Evolutionary conservation across 495 filamentous ascomycete genomes (phyloP), one percentile per base, ranked within the genome.

Genomic region (Aspergillus nanangensis): DNA sequence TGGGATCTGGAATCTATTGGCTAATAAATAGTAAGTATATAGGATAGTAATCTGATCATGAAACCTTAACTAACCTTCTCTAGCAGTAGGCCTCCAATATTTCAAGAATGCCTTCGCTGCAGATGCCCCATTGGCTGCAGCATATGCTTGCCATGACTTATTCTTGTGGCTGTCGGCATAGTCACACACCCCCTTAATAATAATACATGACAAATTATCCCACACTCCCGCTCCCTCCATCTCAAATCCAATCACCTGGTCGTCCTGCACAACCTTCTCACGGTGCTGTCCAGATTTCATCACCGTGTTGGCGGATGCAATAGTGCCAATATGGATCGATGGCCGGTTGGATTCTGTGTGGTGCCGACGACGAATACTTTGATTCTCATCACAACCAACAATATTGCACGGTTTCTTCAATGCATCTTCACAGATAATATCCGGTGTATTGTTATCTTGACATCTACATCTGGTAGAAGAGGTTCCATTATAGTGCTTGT

Each of bases 11-110:
- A 60, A 60, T 18, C 41, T 34, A 21, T 55, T 27, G 18, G 44
- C 48, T 56, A 23, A 69, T 47, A 48, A 53, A 57, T 41, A 61
- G 55, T n/a, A 57, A 18, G 15, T 36, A 22, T 38, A 19, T 22
- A 38, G 36, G 7, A 38, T 10, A 22, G 10, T 22, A 38, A 5
- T 4, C 11, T 22, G 7, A 4, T 9, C 25, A 7, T 29, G 25
- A 22, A 19, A 36, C 15, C 5, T 3, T 22, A n/a, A 22, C 36
- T 23, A 1, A 38, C 36, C 18, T 38, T 38, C 36, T 22, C 18
- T 22, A 22, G 4, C 2, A 10, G 3, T 20, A 19, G 36, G 36
- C 4, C 5, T 20, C 36, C 36, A 38, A 13, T 38, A 38, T 21
- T 38, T 10, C 18, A 20, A 38, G 36, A 38, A 38, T 4, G 36